These are phyloP conservation scores for Globisporangium barbulae DNA, from an alignment of 352 stramenopile species.

Conservation along the genomic window DNA sequence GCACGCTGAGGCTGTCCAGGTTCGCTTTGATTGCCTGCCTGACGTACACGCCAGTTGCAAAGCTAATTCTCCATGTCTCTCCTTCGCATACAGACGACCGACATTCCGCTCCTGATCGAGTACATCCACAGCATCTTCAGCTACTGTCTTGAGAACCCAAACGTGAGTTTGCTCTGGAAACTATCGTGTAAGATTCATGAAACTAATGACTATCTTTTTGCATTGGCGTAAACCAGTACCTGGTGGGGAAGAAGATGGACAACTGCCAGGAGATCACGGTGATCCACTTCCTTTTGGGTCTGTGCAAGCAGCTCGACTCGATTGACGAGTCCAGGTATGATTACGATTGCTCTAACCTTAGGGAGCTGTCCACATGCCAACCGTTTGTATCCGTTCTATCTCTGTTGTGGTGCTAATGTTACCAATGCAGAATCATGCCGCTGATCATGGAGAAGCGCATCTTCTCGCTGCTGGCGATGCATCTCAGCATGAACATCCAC, in stretches of 20 bases:
- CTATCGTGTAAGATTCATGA: background rate
- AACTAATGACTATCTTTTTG: background rate
- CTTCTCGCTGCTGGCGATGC: slow-evolving; percentile 72
- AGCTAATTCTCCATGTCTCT: background rate
- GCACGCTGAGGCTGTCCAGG: slow-evolving; percentile 86
- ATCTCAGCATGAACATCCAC: slow-evolving; percentile 63
- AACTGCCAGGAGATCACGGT: slow-evolving; percentile 86
- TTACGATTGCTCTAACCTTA: background rate
- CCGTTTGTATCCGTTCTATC: background rate
- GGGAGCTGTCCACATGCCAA: background rate
- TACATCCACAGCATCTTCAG: slow-evolving; percentile 86
- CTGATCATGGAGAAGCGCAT: slow-evolving; percentile 78
- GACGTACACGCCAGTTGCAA: too few species aligned
- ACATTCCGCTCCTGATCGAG: slow-evolving; percentile 86
- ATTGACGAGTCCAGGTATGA: slow-evolving; percentile 78
- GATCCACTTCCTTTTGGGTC: slow-evolving; percentile 81
- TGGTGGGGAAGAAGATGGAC: slow-evolving; percentile 67
- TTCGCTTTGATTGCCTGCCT: slow-evolving; percentile 10
- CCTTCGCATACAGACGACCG: slow-evolving; percentile 60
- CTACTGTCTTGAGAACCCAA: slow-evolving; percentile 69
- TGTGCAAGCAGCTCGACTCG: slow-evolving; percentile 80
- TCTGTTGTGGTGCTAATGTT: background rate
- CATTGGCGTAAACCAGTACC: slow-evolving; percentile 34
- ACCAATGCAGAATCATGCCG: slow-evolving; percentile 68
- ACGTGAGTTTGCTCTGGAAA: slow-evolving; percentile 29